phyloP scores from a whole-genome alignment of 169 alveolate genomes.

The Toxoplasma gondii region DNA sequence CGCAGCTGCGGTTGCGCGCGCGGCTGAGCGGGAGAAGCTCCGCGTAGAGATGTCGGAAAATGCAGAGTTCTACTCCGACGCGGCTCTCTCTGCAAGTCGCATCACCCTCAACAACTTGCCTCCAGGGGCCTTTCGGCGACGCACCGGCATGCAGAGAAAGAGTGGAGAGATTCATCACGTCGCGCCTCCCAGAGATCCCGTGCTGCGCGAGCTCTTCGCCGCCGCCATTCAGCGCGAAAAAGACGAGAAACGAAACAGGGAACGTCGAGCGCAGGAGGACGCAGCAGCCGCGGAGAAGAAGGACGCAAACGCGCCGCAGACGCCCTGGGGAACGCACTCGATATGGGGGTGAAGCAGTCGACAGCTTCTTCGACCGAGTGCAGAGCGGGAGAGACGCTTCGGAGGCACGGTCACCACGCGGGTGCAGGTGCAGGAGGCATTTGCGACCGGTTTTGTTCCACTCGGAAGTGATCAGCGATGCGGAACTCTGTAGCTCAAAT shows the following conservation, averaged over 20 bases:
- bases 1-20: not conserved
- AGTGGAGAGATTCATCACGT: constrained; percentile 8
- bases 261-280: not conserved
- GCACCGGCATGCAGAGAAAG: not conserved
- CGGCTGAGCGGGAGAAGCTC: not conserved
- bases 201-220: not conserved
- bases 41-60: not conserved
- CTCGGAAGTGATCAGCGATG: too few relatives aligned
- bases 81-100: not conserved
- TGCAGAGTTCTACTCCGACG: not conserved
- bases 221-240: constrained; percentile 6
- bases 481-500: too few relatives aligned
- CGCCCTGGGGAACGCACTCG: too few relatives aligned
- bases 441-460: too few relatives aligned
- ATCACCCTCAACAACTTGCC: not conserved
- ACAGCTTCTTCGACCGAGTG: too few relatives aligned
- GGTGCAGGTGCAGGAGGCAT: too few relatives aligned
- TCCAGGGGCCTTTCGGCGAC: not conserved
- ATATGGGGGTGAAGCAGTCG: too few relatives aligned
- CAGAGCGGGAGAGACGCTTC: too few relatives aligned
- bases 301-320: not conserved
- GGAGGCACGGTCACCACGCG: too few relatives aligned
- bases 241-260: not conserved
- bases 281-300: not conserved
- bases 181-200: constrained; percentile 3